Evolutionary conservation across 306 rosid genomes (phyloP), one percentile per base, ranked within the genome.

Genomic region (Pyrus betulifolia): DNA sequence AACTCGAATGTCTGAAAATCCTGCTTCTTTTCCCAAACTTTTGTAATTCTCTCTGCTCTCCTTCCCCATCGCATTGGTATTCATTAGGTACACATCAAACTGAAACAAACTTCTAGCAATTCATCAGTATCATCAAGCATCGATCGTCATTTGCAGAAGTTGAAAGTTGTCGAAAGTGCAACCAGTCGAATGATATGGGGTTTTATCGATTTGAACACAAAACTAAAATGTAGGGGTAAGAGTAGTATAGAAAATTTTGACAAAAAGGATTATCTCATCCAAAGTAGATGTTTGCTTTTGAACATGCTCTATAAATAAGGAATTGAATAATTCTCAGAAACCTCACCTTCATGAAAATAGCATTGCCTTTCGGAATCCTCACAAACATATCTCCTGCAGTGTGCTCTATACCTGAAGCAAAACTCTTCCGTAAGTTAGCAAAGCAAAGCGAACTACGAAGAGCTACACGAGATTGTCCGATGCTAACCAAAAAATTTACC

Each of bases 321-420:
- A 30, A 19, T 63, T 3, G 31, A 51, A 21, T 5, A 13, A 22
- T n/a, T 21, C 44, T 21, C 11, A 67, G 8, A 23, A 70, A 22
- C 13, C 61, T 67, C 18, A 82, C 78, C 80, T 74, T 82, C 77
- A 82, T 78, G 80, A 70, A 78, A 68, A 82, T 73, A 62, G 82
- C 75, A 51, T 82, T 61, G 49, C 80, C 74, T 70, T 70, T 70
- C 5, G 83, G 77, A 69, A 82, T 82, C 38, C 8, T 71, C 46
- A 2, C 60, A 55, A 82, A 82, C 67, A 70, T 78, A 75, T 78
- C 80, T 19, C 78, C 67, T 54, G 80, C 74, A 74, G 75, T 10
- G 27, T 69, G 65, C 83, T 74, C 74, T 3, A 82, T 82, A 11
- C 80, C 83, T 70, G 21, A 49, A 61, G 57, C 27, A 72, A 72